Evolutionary conservation across 2,329 filamentous ascomycete genomes (phyloP).

Genomic region (Calonectria montana): DNA sequence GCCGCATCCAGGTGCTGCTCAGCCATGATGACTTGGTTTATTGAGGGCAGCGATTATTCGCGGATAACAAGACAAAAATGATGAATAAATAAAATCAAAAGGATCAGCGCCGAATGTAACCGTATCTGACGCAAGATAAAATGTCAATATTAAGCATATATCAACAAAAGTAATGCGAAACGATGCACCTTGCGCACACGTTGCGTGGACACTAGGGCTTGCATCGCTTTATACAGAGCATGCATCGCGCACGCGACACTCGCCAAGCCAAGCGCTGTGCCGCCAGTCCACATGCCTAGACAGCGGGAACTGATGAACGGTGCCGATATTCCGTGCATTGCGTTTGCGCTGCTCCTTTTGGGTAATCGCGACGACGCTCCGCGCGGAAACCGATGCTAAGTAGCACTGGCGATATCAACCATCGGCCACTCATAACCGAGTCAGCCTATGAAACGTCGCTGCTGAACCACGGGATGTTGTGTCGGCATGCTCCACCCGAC

Average conservation of each 20-base stretch:
- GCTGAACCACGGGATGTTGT: not conserved
- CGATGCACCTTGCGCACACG: not conserved
- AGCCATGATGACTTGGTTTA: not conserved
- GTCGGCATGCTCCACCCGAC: not conserved
- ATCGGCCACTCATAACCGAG: slow-evolving; percentile 12
- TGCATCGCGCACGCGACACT: slow-evolving; percentile 10
- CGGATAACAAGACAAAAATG: not conserved
- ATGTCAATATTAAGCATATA: slow-evolving; percentile 3
- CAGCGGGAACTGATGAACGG: not conserved
- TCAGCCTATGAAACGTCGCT: slow-evolving; percentile 4
- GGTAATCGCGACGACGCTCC: slow-evolving; percentile 1
- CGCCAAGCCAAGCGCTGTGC: not conserved
- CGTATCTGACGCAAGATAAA: not conserved
- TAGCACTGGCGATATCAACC: not conserved
- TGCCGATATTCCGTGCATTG: slow-evolving; percentile 16
- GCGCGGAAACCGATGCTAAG: not conserved
- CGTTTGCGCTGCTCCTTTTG: not conserved
- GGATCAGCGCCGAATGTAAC: not conserved
- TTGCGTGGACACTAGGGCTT: not conserved
- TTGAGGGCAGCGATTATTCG: not conserved
- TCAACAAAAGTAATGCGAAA: not conserved
- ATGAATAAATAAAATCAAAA: too few relatives aligned
- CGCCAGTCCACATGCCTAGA: not conserved
- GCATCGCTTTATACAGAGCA: slow-evolving; percentile 8
- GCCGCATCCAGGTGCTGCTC: slow-evolving; percentile 2